Evolutionary conservation across 1,284 basidiomycete genomes (phyloP).

Genomic region (Schizopora paradoxa): DNA sequence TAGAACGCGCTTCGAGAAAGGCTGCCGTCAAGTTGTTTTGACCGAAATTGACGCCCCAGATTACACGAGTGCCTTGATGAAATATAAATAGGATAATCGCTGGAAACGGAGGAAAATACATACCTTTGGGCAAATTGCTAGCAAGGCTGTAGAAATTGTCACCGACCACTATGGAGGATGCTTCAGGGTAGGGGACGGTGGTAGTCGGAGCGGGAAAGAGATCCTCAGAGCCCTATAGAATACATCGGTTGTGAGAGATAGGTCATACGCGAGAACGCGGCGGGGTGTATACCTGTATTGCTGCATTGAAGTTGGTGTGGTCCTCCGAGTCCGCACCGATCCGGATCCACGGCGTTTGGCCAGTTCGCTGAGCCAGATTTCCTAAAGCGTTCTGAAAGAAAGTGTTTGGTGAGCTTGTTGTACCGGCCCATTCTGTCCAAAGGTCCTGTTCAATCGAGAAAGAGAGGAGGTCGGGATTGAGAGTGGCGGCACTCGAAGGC

Average conservation of each 20-base stretch:
- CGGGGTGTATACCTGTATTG: conserved; percentile 11
- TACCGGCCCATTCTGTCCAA: conserved; percentile 17
- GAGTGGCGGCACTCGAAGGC: conserved; percentile 5
- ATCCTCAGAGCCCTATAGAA: conserved; percentile 33
- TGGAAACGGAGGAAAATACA: conserved; percentile 9
- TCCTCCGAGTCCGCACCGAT: conserved; percentile 24
- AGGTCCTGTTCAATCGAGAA: conserved; percentile 18
- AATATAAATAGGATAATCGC: conserved; percentile 18
- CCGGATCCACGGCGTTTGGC: conserved; percentile 20
- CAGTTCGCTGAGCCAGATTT: conserved; percentile 19
- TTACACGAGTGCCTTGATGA: conserved; percentile 56
- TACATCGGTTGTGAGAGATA: not conserved
- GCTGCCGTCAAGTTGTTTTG: conserved; percentile 51
- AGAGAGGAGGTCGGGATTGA: conserved; percentile 12
- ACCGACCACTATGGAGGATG: conserved; percentile 49
- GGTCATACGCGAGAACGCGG: not conserved
- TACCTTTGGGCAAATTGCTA: conserved; percentile 48
- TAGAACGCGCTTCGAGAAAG: conserved; percentile 50
- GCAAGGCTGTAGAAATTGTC: conserved; percentile 53
- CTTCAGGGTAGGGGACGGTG: conserved; percentile 59
- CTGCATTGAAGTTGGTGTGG: conserved; percentile 17
- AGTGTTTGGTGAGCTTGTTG: conserved; percentile 1
- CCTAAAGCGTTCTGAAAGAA: conserved; percentile 20
- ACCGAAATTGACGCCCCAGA: conserved; percentile 69
- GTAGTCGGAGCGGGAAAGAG: conserved; percentile 45